These are phyloP conservation scores for Arthrobotrys sphaeroides DNA, from an alignment of 2,329 filamentous ascomycete species.

Conservation along the genomic window DNA sequence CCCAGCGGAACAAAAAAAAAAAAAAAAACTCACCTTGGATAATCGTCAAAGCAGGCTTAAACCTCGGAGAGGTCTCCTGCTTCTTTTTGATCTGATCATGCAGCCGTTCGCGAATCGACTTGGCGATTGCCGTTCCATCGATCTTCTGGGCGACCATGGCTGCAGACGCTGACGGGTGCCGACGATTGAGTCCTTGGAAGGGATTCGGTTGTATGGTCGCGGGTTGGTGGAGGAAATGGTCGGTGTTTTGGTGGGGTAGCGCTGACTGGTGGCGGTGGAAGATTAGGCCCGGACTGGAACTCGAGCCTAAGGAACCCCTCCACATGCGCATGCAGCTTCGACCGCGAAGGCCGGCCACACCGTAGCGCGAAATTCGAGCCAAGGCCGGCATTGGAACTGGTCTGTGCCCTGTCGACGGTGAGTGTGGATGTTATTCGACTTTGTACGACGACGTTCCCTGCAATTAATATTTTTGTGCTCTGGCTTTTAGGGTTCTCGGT, in stretches of 20 bases:
- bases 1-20: no score
- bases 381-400: slow-evolving; percentile 47
- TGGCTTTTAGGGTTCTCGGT: slow-evolving; percentile 9
- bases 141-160: slow-evolving; percentile 89
- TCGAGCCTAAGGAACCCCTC: slow-evolving; percentile 21
- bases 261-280: slow-evolving; percentile 46
- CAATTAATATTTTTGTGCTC: no score
- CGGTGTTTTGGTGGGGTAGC: slow-evolving; percentile 52
- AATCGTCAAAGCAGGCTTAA: slow-evolving; percentile 89
- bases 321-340: slow-evolving; percentile 37
- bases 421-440: slow-evolving; percentile 4
- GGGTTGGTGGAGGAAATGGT: slow-evolving; percentile 49
- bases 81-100: slow-evolving; percentile 80
- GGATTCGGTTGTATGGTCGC: slow-evolving; percentile 30
- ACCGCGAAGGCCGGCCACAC: slow-evolving; percentile 32
- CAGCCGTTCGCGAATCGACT: slow-evolving; percentile 84
- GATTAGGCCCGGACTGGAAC: slow-evolving; percentile 24
- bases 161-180: slow-evolving; percentile 67
- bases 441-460: slow-evolving; percentile 10
- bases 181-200: slow-evolving; percentile 51
- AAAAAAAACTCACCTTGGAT: slow-evolving; percentile 88
- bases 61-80: slow-evolving; percentile 84
- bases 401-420: slow-evolving; percentile 11
- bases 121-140: slow-evolving; percentile 94
- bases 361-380: slow-evolving; percentile 51